Evolutionary conservation across 352 stramenopile species (phyloP).

Genomic region (Elongisporangium anandrum): DNA sequence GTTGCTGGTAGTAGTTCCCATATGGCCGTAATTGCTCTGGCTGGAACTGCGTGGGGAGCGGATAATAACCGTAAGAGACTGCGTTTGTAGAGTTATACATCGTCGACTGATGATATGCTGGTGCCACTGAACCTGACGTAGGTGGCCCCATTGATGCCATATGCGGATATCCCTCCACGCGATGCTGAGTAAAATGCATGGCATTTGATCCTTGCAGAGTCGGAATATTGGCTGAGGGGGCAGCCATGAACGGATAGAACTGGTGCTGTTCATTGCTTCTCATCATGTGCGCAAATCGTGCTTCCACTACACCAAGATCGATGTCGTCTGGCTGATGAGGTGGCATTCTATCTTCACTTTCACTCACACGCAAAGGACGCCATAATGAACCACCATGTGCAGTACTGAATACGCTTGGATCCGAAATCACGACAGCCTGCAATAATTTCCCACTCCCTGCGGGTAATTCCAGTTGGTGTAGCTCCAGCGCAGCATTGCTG

Average conservation of each 20-base stretch:
- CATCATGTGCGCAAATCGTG: constrained; percentile 81
- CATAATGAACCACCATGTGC: constrained; percentile 22
- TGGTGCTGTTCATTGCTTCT: constrained; percentile 38
- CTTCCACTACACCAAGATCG: constrained; percentile 70
- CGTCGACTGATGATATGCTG: neutral
- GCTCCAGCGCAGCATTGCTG: constrained; percentile 31
- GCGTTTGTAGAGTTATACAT: neutral
- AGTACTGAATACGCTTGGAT: constrained; percentile 63
- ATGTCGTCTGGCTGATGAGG: constrained; percentile 44
- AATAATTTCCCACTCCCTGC: constrained; percentile 41
- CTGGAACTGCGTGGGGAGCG: neutral
- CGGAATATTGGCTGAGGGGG: neutral
- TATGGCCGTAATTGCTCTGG: neutral
- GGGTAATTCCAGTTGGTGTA: constrained; percentile 64
- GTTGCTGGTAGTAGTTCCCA: neutral
- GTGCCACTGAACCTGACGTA: neutral
- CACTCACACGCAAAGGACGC: constrained; percentile 5
- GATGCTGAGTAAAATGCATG: neutral
- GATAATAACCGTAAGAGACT: neutral
- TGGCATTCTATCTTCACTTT: constrained; percentile 16
- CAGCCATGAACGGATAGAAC: neutral
- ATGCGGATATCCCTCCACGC: neutral
- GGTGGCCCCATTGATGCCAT: neutral
- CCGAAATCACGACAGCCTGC: constrained; percentile 63
- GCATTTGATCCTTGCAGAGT: neutral